A percentile compares a stretch with the other conserved stretches of the same genome.
Conservation (phyloP, 2,329 filamentous ascomycete species). For the Cytospora chrysosperma region DNA sequence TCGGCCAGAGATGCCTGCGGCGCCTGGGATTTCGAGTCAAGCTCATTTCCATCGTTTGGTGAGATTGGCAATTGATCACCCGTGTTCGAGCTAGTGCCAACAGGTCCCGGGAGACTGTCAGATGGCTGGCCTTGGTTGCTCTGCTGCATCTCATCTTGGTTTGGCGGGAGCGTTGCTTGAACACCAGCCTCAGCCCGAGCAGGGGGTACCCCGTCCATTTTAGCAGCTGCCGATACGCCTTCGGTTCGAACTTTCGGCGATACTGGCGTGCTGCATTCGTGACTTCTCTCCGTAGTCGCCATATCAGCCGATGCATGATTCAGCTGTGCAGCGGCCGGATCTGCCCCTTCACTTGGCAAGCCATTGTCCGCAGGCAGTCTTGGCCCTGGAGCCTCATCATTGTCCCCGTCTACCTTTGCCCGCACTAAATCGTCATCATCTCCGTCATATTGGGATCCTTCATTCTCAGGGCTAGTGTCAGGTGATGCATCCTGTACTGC, state of each 20-base stretch:
- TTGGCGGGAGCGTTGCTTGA: neutral
- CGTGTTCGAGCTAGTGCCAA: neutral
- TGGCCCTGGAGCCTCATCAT: conserved; percentile 21
- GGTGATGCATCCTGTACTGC: conserved; percentile 66
- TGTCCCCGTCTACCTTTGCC: conserved; percentile 36
- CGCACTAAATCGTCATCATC: conserved; percentile 44
- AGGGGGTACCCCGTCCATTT: neutral
- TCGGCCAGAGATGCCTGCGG: neutral
- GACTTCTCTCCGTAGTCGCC: conserved; percentile 12
- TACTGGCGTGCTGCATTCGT: neutral
- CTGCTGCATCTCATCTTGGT: neutral
- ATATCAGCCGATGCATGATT: conserved; percentile 42
- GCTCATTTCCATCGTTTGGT: neutral
- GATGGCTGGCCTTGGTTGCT: neutral
- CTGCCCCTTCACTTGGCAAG: conserved; percentile 2
- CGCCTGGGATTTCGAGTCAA: neutral
- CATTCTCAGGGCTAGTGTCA: conserved; percentile 72
- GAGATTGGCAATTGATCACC: neutral
- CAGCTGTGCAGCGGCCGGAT: conserved; percentile 33
- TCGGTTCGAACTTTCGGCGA: neutral
- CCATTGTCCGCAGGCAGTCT: conserved; percentile 26
- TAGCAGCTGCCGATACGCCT: neutral
- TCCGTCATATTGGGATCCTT: conserved; percentile 57
- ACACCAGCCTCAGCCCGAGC: neutral
- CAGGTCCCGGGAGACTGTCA: neutral